Conservation (phyloP, 108 stramenopile genomes). For the Seminavis robusta region DNA sequence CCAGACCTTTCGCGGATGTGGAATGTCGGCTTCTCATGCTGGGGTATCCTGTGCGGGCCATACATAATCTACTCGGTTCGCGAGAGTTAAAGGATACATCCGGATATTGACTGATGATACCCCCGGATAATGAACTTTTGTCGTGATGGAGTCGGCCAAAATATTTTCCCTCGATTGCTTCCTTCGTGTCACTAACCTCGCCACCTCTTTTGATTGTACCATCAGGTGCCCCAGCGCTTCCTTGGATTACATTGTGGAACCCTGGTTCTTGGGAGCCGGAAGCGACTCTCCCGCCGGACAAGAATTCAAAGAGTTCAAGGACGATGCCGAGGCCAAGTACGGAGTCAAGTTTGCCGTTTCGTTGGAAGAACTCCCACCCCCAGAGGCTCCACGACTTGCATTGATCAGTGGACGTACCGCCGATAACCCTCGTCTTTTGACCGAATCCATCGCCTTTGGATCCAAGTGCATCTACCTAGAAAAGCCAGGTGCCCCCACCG, state of each 20-base stretch:
- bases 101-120: no score
- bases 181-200: neutral
- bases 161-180: no score
- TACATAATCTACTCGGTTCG: no score
- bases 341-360: slow-evolving; percentile 56
- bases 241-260: slow-evolving; percentile 78
- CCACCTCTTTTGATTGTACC: neutral
- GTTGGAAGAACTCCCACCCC: slow-evolving; percentile 63
- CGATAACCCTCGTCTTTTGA: slow-evolving; percentile 83
- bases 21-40: no score
- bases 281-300: slow-evolving; percentile 58
- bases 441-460: slow-evolving; percentile 68
- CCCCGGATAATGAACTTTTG: no score
- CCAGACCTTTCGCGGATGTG: no score
- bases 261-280: slow-evolving; percentile 86
- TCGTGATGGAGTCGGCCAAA: neutral
- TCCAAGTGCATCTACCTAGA: slow-evolving; percentile 80
- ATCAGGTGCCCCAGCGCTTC: slow-evolving; percentile 82
- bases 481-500: slow-evolving; percentile 91
- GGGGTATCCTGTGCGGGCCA: no score
- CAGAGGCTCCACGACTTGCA: slow-evolving; percentile 66
- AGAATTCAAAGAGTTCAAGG: slow-evolving; percentile 71
- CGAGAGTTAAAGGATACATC: no score
- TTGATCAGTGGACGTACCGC: slow-evolving; percentile 87
- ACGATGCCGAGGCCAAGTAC: slow-evolving; percentile 43